Base-by-base conservation (phyloP, 129 eudicot genomes). In the Tanacetum coccineum region DNA sequence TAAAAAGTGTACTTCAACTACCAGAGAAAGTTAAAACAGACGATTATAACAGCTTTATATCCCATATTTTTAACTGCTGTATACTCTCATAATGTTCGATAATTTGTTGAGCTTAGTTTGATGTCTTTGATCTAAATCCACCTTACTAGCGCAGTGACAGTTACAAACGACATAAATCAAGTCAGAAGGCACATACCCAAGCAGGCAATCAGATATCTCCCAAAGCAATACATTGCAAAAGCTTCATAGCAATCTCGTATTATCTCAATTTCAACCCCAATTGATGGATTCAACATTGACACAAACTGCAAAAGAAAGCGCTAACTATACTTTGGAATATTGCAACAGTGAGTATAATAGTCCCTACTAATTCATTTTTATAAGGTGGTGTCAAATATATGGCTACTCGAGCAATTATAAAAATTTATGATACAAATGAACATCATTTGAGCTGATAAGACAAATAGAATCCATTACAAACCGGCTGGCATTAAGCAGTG, bases 211-310 rank as follows among this genome's bases (percentile, higher is more conserved):
- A 94, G 95, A 73, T 94, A 94, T 79, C 99, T 94, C 70, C 97
- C 97, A 80, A 94, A 94, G 81, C 97, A 94, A 74, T 94, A 94
- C 99, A 94, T 94, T 6, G 99, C 99, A 81, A 94, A 94, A 66
- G 99, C 82, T 82, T 94, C 99, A 68, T 94, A 94, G 84, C 95
- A 84, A 76, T 94, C 97, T 55, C 99, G 88, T 19, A 89, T 82
- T 61, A 94, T 94, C 79, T 74, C 97, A 49, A 90, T 81, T 65
- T 82, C 85, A 78, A 94, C 95, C 66, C 97, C 87, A 66, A 94
- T 87, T 9, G 88, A 64, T 50, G 99, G 99, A 72, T 85, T 81
- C 76, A 87, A 76, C 80, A 94, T 59, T 20, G 97, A 94, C 52
- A 87, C 79, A 79, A 87, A 94, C 99, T 94, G 97, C 84, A 71